Percentiles rank a stretch among this genome's conserved stretches.
Conservation (phyloP, 768 basidiomycete genomes). For the Boletus pseudopeckii region DNA sequence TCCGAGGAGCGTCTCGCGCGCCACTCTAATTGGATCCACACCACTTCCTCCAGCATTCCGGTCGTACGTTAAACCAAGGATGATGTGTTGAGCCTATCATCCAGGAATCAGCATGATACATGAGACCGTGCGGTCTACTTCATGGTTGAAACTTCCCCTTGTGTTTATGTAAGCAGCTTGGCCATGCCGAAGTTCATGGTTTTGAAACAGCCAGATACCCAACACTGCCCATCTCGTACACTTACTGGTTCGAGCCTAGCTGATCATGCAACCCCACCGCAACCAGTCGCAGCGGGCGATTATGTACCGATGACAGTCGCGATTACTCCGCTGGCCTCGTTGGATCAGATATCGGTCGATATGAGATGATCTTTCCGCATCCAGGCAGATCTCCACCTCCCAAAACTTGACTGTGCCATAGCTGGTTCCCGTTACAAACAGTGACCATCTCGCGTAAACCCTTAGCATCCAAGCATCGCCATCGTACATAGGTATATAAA, state of each 20-base stretch:
- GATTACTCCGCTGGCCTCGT: not conserved
- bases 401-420: not conserved
- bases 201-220: too few species aligned
- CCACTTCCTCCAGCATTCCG: too few species aligned
- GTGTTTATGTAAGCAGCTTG: too few species aligned
- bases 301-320: not conserved
- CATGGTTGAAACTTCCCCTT: too few species aligned
- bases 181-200: too few species aligned
- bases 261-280: not conserved
- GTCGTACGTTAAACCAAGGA: too few species aligned
- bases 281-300: not conserved
- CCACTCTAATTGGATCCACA: too few species aligned
- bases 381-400: not conserved
- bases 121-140: too few species aligned
- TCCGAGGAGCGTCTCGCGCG: too few species aligned
- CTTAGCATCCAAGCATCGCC: conserved; percentile 5
- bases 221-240: too few species aligned
- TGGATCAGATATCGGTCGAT: conserved; percentile 27
- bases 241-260: not conserved
- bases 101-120: too few species aligned
- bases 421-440: not conserved
- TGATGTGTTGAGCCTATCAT: too few species aligned
- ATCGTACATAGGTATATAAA: conserved; percentile 20
- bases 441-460: not conserved
- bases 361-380: conserved; percentile 12